A percentile compares a stretch with the other conserved stretches of the same genome.
These are phyloP conservation scores for Solanum chaucha DNA, from an alignment of 257 asterid species.

Conservation along the genomic window DNA sequence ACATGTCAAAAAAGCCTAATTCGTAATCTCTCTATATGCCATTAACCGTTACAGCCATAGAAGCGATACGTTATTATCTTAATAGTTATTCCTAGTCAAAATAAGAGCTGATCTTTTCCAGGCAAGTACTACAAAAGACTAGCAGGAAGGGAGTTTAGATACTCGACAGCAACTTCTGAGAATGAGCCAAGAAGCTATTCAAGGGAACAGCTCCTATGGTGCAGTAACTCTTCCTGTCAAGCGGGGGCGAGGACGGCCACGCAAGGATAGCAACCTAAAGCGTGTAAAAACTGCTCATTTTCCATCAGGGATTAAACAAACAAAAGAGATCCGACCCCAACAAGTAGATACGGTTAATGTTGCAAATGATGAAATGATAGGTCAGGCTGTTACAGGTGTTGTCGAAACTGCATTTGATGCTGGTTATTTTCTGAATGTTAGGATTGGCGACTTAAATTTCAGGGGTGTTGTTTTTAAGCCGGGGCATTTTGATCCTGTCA, in stretches of 20 bases:
- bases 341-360: constrained; percentile 8
- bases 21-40: not conserved
- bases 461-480: constrained; percentile 87
- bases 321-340: constrained; percentile 16
- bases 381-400: constrained; percentile 73
- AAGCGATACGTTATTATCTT: not conserved
- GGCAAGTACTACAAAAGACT: not conserved
- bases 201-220: constrained; percentile 8
- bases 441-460: constrained; percentile 56
- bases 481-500: constrained; percentile 60
- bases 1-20: not conserved
- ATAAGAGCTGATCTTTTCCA: not conserved
- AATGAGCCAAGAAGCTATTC: constrained; percentile 30
- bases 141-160: not conserved
- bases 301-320: constrained; percentile 40
- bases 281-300: constrained; percentile 9
- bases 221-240: constrained; percentile 13
- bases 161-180: not conserved
- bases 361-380: constrained; percentile 33
- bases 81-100: not conserved
- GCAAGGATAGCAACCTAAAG: constrained; percentile 27
- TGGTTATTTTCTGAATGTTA: constrained; percentile 67
- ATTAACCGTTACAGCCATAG: not conserved
- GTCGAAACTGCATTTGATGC: constrained; percentile 81
- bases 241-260: constrained; percentile 35